Conservation (phyloP, 768 basidiomycete genomes). For the Neoboletus brunneissimus region DNA sequence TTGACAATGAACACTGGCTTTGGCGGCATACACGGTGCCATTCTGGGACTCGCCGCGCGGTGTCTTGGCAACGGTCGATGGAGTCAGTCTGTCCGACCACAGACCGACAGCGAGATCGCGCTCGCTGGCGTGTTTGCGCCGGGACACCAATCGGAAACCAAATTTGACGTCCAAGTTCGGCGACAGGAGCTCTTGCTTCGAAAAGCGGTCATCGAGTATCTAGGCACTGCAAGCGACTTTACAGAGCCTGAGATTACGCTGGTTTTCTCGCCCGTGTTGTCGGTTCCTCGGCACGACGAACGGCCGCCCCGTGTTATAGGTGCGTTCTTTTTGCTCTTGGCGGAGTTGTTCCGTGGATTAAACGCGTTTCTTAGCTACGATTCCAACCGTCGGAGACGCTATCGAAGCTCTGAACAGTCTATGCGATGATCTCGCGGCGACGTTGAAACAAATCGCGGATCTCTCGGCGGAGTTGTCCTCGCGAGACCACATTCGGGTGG, state of each 20-base stretch:
- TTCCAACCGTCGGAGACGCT: slow-evolving; percentile 74
- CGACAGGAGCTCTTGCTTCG: slow-evolving; percentile 56
- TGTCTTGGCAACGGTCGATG: slow-evolving; percentile 61
- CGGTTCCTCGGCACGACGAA: slow-evolving; percentile 56
- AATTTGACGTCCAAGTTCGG: slow-evolving; percentile 57
- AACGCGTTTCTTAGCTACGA: slow-evolving; percentile 47
- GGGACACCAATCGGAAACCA: slow-evolving; percentile 51
- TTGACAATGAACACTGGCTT: slow-evolving; percentile 71
- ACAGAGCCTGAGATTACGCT: slow-evolving; percentile 76
- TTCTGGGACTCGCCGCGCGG: slow-evolving; percentile 71
- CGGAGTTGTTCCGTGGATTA: not conserved
- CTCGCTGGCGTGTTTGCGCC: slow-evolving; percentile 53
- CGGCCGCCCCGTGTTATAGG: slow-evolving; percentile 55
- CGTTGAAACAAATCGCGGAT: slow-evolving; percentile 63
- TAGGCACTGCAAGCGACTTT: slow-evolving; percentile 70
- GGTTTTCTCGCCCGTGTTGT: slow-evolving; percentile 65
- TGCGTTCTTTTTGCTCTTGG: slow-evolving; percentile 29
- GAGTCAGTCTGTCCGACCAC: slow-evolving; percentile 55
- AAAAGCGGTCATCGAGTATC: slow-evolving; percentile 61
- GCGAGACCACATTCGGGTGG: slow-evolving; percentile 66
- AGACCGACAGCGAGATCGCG: slow-evolving; percentile 62
- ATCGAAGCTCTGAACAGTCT: slow-evolving; percentile 65
- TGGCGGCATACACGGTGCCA: slow-evolving; percentile 79
- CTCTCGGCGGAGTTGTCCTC: slow-evolving; percentile 68
- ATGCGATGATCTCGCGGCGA: slow-evolving; percentile 56